phyloP scores from a whole-genome alignment of 2,329 filamentous ascomycete genomes.

The Microdochium paspali region DNA sequence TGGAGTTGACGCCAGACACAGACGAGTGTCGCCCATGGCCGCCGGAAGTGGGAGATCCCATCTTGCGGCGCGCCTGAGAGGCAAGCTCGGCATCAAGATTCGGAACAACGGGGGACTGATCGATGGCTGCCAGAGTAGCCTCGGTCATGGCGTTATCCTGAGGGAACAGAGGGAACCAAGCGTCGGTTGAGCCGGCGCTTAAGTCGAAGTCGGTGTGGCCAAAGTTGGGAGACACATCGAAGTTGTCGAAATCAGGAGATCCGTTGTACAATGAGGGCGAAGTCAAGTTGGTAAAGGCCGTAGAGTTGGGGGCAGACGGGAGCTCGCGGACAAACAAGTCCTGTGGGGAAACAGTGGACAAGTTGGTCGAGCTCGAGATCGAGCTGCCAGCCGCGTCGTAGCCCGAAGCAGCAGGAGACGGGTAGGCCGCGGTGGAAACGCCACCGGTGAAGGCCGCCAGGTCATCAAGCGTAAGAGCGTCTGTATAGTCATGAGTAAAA shows the following conservation, averaged over 20 bases:
- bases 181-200: conserved; percentile 35
- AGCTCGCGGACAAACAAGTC: conserved; percentile 65
- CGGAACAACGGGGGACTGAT: conserved; percentile 31
- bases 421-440: conserved; percentile 37
- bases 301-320: conserved; percentile 72
- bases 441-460: conserved; percentile 47
- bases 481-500: conserved; percentile 7
- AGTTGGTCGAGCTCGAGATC: conserved; percentile 40
- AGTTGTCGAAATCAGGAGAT: conserved; percentile 67
- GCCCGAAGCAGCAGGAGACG: conserved; percentile 40
- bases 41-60: conserved; percentile 30
- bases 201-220: conserved; percentile 52
- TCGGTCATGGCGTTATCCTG: conserved; percentile 24
- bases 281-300: conserved; percentile 73
- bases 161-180: conserved; percentile 70
- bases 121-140: conserved; percentile 15
- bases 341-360: conserved; percentile 74
- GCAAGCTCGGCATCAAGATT: conserved; percentile 37
- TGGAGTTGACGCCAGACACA: conserved; percentile 59
- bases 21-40: conserved; percentile 52
- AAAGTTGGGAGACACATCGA: conserved; percentile 73
- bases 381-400: conserved; percentile 33
- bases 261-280: conserved; percentile 73
- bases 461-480: conserved; percentile 51
- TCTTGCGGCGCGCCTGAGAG: conserved; percentile 37